Conservation (phyloP, 305 asterid species). For the Solanum chacoense region DNA sequence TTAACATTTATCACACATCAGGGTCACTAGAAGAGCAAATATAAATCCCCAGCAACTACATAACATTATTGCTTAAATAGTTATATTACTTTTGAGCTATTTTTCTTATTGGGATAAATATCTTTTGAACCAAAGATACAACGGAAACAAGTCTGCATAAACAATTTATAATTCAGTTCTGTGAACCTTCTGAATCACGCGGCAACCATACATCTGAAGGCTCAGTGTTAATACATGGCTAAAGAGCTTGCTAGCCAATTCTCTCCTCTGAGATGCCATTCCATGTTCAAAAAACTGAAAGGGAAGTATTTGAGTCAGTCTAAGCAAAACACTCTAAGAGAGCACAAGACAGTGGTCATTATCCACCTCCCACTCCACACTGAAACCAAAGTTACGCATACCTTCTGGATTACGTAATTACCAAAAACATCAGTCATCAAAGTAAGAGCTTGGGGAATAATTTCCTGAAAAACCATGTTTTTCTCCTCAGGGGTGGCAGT, state of each 20-base stretch:
- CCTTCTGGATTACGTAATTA: conserved; percentile 25
- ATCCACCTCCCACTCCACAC: not conserved
- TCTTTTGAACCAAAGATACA: not conserved
- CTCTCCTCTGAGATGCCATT: conserved; percentile 62
- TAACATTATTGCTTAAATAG: not conserved
- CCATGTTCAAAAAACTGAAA: conserved; percentile 73
- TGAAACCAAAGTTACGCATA: not conserved
- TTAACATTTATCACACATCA: not conserved
- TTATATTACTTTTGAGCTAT: not conserved
- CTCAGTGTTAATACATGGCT: conserved; percentile 64
- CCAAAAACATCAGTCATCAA: conserved; percentile 27
- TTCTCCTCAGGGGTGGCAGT: conserved; percentile 20
- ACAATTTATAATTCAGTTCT: not conserved
- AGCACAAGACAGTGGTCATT: not conserved
- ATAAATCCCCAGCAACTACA: not conserved
- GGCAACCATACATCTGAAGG: conserved; percentile 91
- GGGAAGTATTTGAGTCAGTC: not conserved
- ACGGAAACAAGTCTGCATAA: not conserved
- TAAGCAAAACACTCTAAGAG: not conserved
- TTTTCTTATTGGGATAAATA: not conserved
- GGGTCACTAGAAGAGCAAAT: not conserved
- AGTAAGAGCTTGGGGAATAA: conserved; percentile 20
- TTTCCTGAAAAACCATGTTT: conserved; percentile 19
- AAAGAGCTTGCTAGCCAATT: conserved; percentile 60
- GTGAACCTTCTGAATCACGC: conserved; percentile 82